Evolutionary conservation across 2,329 filamentous ascomycete genomes (phyloP).

Genomic region (Rhexocercosporidium sp.): DNA sequence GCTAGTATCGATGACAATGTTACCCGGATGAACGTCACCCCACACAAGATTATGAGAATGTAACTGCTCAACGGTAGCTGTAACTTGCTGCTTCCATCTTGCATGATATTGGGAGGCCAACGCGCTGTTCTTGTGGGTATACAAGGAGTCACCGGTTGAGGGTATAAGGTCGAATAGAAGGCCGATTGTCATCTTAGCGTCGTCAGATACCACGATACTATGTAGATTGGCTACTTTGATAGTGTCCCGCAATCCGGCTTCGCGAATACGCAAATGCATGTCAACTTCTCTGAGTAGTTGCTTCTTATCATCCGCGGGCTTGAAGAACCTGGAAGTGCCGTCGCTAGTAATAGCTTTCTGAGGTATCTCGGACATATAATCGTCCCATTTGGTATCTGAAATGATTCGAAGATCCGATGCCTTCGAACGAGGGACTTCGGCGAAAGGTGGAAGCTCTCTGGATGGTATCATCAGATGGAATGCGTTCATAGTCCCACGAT

Average conservation of each 20-base stretch:
- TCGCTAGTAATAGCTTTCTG: constrained; percentile 18
- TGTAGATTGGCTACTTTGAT: constrained; percentile 22
- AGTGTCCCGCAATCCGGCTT: constrained; percentile 19
- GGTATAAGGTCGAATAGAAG: constrained; percentile 26
- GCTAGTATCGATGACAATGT: constrained; percentile 31
- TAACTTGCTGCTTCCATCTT: constrained; percentile 23
- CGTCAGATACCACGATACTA: constrained; percentile 18
- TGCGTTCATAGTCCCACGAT: constrained; percentile 23
- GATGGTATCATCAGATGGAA: constrained; percentile 25
- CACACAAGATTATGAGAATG: constrained; percentile 29
- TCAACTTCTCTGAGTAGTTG: constrained; percentile 23
- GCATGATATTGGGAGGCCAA: constrained; percentile 17
- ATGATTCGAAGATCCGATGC: constrained; percentile 17
- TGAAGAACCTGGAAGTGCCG: constrained; percentile 19
- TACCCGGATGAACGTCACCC: constrained; percentile 34
- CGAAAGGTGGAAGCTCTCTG: constrained; percentile 19
- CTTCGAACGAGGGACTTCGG: constrained; percentile 13
- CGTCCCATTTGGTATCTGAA: neutral
- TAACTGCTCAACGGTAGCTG: constrained; percentile 23
- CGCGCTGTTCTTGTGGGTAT: constrained; percentile 7
- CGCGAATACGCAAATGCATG: constrained; percentile 20
- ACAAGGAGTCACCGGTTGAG: constrained; percentile 23
- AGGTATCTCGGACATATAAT: constrained; percentile 23
- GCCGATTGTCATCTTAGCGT: constrained; percentile 25
- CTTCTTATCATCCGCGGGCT: constrained; percentile 19